Conservation (phyloP, 805 yeast species). For the Saccharomycopsis synnaedendra region DNA sequence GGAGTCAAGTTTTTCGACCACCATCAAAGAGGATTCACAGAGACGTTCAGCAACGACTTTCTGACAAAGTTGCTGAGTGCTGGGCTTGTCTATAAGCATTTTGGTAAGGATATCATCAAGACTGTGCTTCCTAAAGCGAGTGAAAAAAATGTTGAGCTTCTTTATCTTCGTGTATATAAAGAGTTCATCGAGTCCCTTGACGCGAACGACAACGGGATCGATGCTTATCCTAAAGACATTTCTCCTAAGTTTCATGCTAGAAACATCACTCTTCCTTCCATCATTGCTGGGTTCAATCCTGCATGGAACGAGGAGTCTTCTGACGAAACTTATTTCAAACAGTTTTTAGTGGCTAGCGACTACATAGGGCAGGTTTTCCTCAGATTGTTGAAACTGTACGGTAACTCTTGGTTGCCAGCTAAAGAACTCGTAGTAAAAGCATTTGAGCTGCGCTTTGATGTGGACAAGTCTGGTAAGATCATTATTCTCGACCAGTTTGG, state of each 20-base stretch:
- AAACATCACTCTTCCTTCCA: slow-evolving; percentile 64
- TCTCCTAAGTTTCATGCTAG: slow-evolving; percentile 59
- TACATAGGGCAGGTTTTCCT: slow-evolving; percentile 78
- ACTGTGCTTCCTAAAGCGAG: slow-evolving; percentile 31
- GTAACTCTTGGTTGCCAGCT: slow-evolving; percentile 88
- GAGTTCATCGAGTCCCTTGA: slow-evolving; percentile 87
- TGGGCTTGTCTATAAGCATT: slow-evolving; percentile 84
- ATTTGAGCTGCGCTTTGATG: slow-evolving; percentile 42
- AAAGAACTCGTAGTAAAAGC: slow-evolving; percentile 66
- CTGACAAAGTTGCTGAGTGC: slow-evolving; percentile 85
- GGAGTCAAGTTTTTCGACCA: slow-evolving; percentile 83
- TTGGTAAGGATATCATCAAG: slow-evolving; percentile 57
- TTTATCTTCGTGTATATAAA: slow-evolving; percentile 69
- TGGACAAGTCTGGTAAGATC: slow-evolving; percentile 63
- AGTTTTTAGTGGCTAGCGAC: slow-evolving; percentile 59
- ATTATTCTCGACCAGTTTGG: slow-evolving; percentile 65
- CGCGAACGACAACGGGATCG: slow-evolving; percentile 92
- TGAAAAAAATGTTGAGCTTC: slow-evolving; percentile 39
- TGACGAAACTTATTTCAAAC: slow-evolving; percentile 46
- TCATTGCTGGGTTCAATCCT: slow-evolving; percentile 77
- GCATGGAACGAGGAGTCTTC: slow-evolving; percentile 68
- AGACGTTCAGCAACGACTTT: slow-evolving; percentile 52
- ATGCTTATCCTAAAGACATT: slow-evolving; percentile 46
- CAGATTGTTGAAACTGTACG: slow-evolving; percentile 55
- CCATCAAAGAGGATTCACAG: slow-evolving; percentile 86